Evolutionary conservation across 768 basidiomycete genomes (phyloP).

Genomic region (Daedaleopsis sinensis): DNA sequence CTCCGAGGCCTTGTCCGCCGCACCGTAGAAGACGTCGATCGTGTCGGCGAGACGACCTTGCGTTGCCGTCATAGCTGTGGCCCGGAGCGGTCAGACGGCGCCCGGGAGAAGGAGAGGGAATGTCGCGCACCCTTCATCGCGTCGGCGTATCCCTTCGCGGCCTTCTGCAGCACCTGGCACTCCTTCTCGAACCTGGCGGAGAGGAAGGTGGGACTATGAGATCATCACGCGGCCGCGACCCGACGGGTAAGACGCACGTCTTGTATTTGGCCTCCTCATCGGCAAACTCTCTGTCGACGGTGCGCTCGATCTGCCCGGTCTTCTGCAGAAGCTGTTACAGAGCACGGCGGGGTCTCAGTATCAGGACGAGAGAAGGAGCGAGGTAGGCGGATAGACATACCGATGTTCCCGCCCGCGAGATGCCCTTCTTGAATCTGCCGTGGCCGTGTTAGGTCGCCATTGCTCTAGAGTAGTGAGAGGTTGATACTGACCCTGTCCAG

Average conservation of each 20-base stretch:
- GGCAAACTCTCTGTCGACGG: conserved; percentile 90
- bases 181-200: conserved; percentile 90
- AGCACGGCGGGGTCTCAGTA: conserved; percentile 12
- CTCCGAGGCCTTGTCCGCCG: conserved; percentile 82
- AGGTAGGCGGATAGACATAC: conserved; percentile 4
- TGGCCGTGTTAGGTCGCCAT: neutral
- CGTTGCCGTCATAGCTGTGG: conserved; percentile 87
- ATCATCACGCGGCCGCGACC: conserved; percentile 5
- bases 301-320: conserved; percentile 97
- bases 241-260: conserved; percentile 57
- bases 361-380: neutral
- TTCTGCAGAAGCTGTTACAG: conserved; percentile 83
- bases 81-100: neutral
- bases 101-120: neutral
- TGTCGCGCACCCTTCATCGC: conserved; percentile 79
- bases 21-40: conserved; percentile 88
- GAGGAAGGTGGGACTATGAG: neutral
- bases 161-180: conserved; percentile 89
- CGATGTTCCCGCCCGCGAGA: conserved; percentile 19
- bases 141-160: conserved; percentile 93
- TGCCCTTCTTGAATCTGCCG: conserved; percentile 20
- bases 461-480: too few species aligned
- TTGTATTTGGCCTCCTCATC: conserved; percentile 92
- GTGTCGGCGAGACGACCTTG: conserved; percentile 93
- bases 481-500: conserved; percentile 20